Percentiles rank a stretch among this genome's conserved stretches.
These are phyloP conservation scores for Russula olivacea DNA, from an alignment of 768 basidiomycete species.

Conservation along the genomic window DNA sequence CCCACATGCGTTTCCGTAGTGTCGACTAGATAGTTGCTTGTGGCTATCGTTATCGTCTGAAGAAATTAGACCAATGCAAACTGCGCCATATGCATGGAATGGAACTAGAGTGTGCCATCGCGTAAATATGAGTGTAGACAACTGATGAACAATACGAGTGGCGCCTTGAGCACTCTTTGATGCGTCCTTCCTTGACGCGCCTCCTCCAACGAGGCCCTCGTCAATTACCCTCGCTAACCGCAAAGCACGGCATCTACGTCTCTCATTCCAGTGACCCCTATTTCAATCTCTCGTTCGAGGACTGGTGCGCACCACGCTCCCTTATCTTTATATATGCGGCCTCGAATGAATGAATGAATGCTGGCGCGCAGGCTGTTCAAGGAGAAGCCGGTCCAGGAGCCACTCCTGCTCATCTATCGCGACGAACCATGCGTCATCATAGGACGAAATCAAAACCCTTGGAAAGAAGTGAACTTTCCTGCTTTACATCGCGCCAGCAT, in stretches of 20 bases:
- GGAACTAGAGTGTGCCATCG: background rate
- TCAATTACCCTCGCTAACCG: constrained; percentile 1
- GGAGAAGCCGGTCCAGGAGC: constrained; percentile 56
- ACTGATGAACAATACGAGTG: background rate
- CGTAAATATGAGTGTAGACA: background rate
- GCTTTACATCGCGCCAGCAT: constrained; percentile 48
- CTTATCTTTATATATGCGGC: constrained; percentile 29
- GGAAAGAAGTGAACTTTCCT: constrained; percentile 88
- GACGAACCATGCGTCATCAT: constrained; percentile 88
- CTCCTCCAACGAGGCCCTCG: constrained; percentile 13
- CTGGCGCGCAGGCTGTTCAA: constrained; percentile 64
- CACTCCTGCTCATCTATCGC: constrained; percentile 82
- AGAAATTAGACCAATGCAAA: constrained; percentile 4
- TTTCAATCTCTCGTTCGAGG: constrained; percentile 87
- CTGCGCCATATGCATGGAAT: background rate
- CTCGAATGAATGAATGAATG: constrained; percentile 31
- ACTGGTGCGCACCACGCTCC: constrained; percentile 60
- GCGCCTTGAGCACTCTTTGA: background rate
- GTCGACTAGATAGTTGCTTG: constrained; percentile 9
- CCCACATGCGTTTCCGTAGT: background rate
- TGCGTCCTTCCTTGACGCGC: constrained; percentile 30
- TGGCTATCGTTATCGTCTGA: background rate
- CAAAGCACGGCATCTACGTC: constrained; percentile 54
- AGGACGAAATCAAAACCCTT: constrained; percentile 95
- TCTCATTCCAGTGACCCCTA: constrained; percentile 77